Conservation (phyloP, 768 basidiomycete genomes). For the Naematelia aurantialba region DNA sequence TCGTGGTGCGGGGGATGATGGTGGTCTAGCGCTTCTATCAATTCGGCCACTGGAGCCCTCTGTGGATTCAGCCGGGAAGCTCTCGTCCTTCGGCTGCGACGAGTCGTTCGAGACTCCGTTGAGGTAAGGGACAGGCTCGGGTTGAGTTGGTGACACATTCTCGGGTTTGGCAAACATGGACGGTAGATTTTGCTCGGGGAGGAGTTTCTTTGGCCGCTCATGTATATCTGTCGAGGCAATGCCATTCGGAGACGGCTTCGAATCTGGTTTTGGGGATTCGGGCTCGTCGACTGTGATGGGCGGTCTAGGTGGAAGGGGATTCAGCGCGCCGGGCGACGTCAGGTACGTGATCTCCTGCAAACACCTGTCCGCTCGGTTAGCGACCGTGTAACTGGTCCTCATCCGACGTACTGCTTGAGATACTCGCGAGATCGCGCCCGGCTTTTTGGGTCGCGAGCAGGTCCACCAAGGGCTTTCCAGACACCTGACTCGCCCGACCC, state of each 20-base stretch:
- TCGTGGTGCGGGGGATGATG: constrained; percentile 30
- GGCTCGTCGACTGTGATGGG: constrained; percentile 25
- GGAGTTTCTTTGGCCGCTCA: constrained; percentile 29
- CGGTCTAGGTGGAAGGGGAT: constrained; percentile 86
- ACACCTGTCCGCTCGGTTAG: constrained; percentile 59
- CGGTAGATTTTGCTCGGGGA: constrained; percentile 29
- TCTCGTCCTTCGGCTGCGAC: background rate
- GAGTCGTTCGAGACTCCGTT: constrained; percentile 3
- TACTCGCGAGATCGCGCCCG: constrained; percentile 92
- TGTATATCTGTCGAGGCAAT: constrained; percentile 11
- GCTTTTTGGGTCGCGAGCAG: constrained; percentile 91
- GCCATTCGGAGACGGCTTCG: constrained; percentile 4
- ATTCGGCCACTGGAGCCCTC: constrained; percentile 12
- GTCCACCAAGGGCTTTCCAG: constrained; percentile 60
- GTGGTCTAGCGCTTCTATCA: constrained; percentile 21
- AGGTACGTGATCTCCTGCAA: constrained; percentile 97
- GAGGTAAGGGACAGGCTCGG: background rate
- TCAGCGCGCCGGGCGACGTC: constrained; percentile 94
- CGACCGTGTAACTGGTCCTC: background rate
- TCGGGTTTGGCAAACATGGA: constrained; percentile 4
- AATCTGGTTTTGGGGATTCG: background rate
- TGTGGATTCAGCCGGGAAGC: background rate
- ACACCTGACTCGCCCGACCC: constrained; percentile 49
- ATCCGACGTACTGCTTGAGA: constrained; percentile 76
- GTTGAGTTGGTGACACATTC: background rate